Percentiles rank a stretch among this genome's conserved stretches.
phyloP scores from a whole-genome alignment of 176 grass and related monocot species.

The Rhynchospora tenuis region DNA sequence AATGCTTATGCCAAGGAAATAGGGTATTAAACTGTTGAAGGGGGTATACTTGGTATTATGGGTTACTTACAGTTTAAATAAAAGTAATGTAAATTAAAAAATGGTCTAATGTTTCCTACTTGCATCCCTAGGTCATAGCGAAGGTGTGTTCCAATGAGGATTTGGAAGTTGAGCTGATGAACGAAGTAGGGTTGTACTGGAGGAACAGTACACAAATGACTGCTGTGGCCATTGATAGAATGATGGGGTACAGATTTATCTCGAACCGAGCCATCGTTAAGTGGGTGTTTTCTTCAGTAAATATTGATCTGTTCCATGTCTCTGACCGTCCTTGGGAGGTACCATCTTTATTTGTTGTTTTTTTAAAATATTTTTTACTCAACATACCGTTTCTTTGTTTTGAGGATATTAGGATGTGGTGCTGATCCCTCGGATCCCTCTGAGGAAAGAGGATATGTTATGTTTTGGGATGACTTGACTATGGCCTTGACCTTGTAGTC shows the following conservation, averaged over 20 bases:
- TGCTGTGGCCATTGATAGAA: slow-evolving; percentile 88
- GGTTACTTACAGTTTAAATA: neutral
- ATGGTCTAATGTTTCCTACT: neutral
- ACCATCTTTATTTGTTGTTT: neutral
- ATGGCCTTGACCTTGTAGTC: neutral
- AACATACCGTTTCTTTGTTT: neutral
- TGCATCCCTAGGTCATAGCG: slow-evolving; percentile 33
- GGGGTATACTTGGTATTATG: neutral
- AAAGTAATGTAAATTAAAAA: neutral
- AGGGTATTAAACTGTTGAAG: neutral
- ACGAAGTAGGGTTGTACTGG: slow-evolving; percentile 82
- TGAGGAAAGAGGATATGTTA: neutral
- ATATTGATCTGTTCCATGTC: slow-evolving; percentile 82
- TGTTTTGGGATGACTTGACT: neutral
- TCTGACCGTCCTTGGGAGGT: slow-evolving; percentile 99
- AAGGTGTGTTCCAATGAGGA: slow-evolving; percentile 73
- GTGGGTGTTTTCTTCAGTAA: slow-evolving; percentile 82
- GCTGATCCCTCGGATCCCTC: neutral
- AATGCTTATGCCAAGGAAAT: neutral
- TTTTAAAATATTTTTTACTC: neutral
- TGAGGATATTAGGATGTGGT: neutral
- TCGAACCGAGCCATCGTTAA: slow-evolving; percentile 91
- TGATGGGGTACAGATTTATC: slow-evolving; percentile 90
- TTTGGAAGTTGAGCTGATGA: slow-evolving; percentile 78
- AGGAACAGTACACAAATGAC: slow-evolving; percentile 97